Conservation (phyloP, 306 rosid genomes). For the Prunus padus region DNA sequence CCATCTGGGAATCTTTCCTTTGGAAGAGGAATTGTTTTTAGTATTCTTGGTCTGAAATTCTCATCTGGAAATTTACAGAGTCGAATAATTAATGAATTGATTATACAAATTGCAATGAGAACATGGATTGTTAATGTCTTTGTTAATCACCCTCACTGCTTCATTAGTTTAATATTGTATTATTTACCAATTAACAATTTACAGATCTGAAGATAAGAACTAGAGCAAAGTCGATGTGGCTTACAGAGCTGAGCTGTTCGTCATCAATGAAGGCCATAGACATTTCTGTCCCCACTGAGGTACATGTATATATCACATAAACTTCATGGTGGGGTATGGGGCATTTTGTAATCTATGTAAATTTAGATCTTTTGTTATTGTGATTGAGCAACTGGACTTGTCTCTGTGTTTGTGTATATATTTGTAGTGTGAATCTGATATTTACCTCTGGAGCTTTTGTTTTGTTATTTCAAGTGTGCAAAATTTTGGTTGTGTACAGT, state of each 20-base stretch:
- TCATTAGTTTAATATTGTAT: constrained; percentile 18
- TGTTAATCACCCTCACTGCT: not conserved
- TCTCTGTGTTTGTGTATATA: not conserved
- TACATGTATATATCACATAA: constrained; percentile 1
- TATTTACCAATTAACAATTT: constrained; percentile 26
- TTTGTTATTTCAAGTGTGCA: not conserved
- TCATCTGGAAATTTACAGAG: constrained; percentile 27
- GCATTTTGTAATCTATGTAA: constrained; percentile 27
- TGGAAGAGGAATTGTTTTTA: constrained; percentile 13
- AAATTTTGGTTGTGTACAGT: not conserved
- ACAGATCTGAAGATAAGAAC: constrained; percentile 39
- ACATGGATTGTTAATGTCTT: constrained; percentile 16
- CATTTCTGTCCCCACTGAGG: constrained; percentile 35
- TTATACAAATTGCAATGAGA: constrained; percentile 21
- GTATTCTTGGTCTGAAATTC: constrained; percentile 29
- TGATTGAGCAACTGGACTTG: constrained; percentile 18
- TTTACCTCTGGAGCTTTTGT: not conserved
- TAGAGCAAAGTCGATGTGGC: not conserved
- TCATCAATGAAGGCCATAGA: constrained; percentile 30
- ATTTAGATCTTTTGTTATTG: constrained; percentile 18
- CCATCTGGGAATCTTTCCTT: constrained; percentile 45
- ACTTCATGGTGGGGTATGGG: constrained; percentile 39
- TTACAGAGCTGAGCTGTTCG: constrained; percentile 40
- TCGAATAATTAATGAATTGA: constrained; percentile 13
- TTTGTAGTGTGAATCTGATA: not conserved